A percentile compares a stretch with the other conserved stretches of the same genome.
phyloP scores from a whole-genome alignment of 306 rosid genomes.

The Carpinus viminea region DNA sequence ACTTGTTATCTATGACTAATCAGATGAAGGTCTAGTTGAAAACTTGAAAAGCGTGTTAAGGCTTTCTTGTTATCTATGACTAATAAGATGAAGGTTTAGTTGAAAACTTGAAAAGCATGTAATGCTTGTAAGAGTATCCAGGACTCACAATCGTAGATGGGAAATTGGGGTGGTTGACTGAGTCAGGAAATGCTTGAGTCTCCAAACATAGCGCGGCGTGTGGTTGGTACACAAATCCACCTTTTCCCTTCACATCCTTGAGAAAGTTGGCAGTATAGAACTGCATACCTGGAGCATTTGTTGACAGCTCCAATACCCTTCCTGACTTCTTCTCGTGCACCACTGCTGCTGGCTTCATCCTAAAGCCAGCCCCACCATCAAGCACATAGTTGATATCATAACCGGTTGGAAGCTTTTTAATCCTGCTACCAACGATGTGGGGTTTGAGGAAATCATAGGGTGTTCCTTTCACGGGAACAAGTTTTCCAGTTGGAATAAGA shows the following conservation, averaged over 20 bases:
- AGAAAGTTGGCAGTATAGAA: conserved; percentile 64
- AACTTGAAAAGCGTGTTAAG: too few species aligned
- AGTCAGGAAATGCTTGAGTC: conserved; percentile 71
- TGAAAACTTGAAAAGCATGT: conserved; percentile 57
- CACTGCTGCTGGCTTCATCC: conserved; percentile 47
- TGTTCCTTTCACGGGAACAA: conserved; percentile 55
- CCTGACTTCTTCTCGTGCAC: conserved; percentile 69
- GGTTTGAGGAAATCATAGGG: conserved; percentile 83
- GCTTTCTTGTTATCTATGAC: not conserved
- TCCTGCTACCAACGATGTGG: conserved; percentile 54
- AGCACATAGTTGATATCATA: conserved; percentile 78
- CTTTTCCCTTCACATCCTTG: conserved; percentile 65
- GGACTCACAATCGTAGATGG: conserved; percentile 75
- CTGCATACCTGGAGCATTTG: conserved; percentile 81
- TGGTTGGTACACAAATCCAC: conserved; percentile 57
- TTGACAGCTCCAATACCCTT: conserved; percentile 52
- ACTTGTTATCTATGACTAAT: too few species aligned
- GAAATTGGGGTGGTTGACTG: conserved; percentile 71
- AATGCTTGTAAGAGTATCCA: conserved; percentile 53
- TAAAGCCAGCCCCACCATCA: conserved; percentile 37
- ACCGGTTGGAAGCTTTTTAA: conserved; percentile 54
- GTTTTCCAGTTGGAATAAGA: conserved; percentile 78
- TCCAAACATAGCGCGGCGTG: conserved; percentile 63
- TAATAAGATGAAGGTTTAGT: conserved; percentile 30
- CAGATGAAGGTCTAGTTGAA: too few species aligned